Conservation (phyloP, 306 rosid genomes). For the Prunus fruticosa region DNA sequence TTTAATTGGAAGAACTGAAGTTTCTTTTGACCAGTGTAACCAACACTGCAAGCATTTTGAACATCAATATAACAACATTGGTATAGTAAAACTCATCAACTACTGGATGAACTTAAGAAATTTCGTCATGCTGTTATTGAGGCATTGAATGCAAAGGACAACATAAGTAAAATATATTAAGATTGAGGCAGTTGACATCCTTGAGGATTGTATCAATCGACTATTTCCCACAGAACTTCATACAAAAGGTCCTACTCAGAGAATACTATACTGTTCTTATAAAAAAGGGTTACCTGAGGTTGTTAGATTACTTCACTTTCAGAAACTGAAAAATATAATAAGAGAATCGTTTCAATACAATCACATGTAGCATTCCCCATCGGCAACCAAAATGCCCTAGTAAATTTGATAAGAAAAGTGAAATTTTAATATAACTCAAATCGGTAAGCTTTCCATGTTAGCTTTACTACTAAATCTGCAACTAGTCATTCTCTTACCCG, state of each 20-base stretch:
- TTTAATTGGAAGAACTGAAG: not conserved
- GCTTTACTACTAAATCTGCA: not conserved
- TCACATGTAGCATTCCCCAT: not conserved
- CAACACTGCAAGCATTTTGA: not conserved
- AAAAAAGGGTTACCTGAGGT: not conserved
- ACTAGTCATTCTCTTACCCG: not conserved
- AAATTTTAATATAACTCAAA: not conserved
- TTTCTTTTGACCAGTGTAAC: not conserved
- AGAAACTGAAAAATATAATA: not conserved
- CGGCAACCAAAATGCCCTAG: not conserved
- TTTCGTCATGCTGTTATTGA: not conserved
- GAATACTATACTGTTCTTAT: not conserved
- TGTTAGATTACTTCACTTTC: not conserved
- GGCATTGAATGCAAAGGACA: not conserved
- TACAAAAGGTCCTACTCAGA: not conserved
- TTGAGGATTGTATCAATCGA: not conserved
- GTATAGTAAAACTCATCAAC: not conserved
- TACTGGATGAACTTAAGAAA: not conserved
- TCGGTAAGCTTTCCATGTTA: not conserved
- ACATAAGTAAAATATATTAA: not conserved
- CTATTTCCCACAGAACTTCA: not conserved
- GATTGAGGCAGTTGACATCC: not conserved
- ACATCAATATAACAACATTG: not conserved
- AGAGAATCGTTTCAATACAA: not conserved
- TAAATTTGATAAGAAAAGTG: not conserved